Evolutionary conservation across 108 stramenopile genomes (phyloP).

Genomic region (Cyclotella baltica): DNA sequence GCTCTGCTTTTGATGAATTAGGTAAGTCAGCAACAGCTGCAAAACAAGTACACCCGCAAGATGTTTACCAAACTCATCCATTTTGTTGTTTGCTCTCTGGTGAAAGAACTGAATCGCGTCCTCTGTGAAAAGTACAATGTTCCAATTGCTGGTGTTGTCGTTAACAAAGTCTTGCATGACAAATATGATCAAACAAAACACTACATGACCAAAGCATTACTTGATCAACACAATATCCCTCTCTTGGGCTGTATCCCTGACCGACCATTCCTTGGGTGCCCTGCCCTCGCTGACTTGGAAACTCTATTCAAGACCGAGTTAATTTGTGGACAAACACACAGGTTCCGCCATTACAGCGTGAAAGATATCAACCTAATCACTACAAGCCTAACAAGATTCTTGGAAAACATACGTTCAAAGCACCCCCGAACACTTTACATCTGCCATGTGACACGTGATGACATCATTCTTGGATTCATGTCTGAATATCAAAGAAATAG

Average conservation of each 20-base stretch:
- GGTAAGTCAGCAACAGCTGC: constrained; percentile 22
- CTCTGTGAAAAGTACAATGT: constrained; percentile 90
- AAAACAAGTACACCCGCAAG: neutral
- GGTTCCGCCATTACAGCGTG: constrained; percentile 86
- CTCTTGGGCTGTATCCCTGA: constrained; percentile 94
- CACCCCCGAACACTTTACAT: constrained; percentile 88
- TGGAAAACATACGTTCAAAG: constrained; percentile 87
- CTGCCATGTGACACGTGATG: constrained; percentile 91
- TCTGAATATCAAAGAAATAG: constrained; percentile 78
- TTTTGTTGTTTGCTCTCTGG: neutral
- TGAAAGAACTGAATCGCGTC: constrained; percentile 84
- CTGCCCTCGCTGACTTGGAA: constrained; percentile 93
- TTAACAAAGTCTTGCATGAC: constrained; percentile 96
- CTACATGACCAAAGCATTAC: constrained; percentile 80
- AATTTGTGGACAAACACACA: constrained; percentile 74
- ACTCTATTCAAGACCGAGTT: constrained; percentile 76
- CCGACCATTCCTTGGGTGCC: constrained; percentile 90
- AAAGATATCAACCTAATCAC: constrained; percentile 90
- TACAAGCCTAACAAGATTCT: constrained; percentile 84
- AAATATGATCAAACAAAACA: constrained; percentile 90
- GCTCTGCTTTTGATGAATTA: constrained; percentile 94
- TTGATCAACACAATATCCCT: constrained; percentile 88
- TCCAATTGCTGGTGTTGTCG: constrained; percentile 88
- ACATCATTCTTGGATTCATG: constrained; percentile 93
- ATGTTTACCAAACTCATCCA: neutral